Conservation (phyloP, 139 green algal species). For the Diplosphaera chodatii region DNA sequence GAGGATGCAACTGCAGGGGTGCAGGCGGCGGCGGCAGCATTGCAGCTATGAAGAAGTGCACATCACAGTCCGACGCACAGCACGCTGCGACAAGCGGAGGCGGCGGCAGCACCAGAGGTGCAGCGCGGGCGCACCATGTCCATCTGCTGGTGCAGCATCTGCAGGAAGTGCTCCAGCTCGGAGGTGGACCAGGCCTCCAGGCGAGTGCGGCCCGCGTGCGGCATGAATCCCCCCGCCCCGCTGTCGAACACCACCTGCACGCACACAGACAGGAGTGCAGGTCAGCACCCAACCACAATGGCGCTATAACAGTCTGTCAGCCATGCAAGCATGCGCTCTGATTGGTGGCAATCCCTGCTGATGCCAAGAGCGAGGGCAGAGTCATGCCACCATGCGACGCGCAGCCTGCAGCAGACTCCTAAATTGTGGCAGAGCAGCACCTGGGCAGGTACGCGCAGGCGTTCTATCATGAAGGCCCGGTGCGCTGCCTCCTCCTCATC, state of each 20-base stretch:
- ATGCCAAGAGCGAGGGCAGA: too few species aligned
- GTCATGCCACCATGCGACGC: too few species aligned
- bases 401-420: too few species aligned
- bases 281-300: background rate
- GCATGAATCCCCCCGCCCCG: background rate
- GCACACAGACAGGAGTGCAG: background rate
- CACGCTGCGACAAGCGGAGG: too few species aligned
- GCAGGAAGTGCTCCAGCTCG: constrained; percentile 10
- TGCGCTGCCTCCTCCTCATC: constrained; percentile 1
- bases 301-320: background rate
- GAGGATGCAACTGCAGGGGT: too few species aligned
- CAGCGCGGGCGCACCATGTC: background rate
- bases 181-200: constrained; percentile 5
- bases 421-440: background rate
- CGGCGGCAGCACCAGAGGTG: too few species aligned
- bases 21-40: too few species aligned
- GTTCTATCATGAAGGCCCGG: background rate
- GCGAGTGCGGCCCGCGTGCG: background rate
- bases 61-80: too few species aligned
- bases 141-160: constrained; percentile 7
- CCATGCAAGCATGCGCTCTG: background rate
- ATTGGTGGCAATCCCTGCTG: too few species aligned
- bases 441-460: background rate
- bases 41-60: too few species aligned
- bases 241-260: background rate